Percentiles rank a stretch among this genome's conserved stretches.
Conservation (phyloP, 1,284 basidiomycete species). For the Microbotryum intermedium region DNA sequence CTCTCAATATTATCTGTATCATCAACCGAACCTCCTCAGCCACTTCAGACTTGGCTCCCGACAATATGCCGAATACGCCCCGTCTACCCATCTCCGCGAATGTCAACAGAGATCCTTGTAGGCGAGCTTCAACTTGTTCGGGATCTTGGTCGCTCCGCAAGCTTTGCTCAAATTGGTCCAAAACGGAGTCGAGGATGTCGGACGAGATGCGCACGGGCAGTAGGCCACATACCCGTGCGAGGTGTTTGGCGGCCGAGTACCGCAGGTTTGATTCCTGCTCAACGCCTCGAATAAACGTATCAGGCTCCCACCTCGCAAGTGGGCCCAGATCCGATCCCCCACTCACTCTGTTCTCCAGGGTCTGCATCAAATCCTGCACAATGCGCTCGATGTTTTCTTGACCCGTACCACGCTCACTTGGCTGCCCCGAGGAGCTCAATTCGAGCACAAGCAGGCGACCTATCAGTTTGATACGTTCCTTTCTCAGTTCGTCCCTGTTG, state of each 20-base stretch:
- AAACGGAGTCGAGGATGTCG: slow-evolving; percentile 72
- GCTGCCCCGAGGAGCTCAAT: background rate
- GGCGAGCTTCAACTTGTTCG: slow-evolving; percentile 65
- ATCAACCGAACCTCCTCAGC: slow-evolving; percentile 29
- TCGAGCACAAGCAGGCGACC: slow-evolving; percentile 19
- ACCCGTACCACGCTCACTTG: slow-evolving; percentile 52
- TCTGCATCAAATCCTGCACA: slow-evolving; percentile 64
- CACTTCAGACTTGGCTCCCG: slow-evolving; percentile 8
- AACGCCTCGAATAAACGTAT: background rate
- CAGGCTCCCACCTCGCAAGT: background rate
- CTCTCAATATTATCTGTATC: slow-evolving; percentile 22
- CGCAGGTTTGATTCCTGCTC: slow-evolving; percentile 84
- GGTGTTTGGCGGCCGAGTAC: slow-evolving; percentile 88
- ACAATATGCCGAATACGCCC: slow-evolving; percentile 59
- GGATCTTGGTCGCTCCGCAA: slow-evolving; percentile 51
- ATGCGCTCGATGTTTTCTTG: slow-evolving; percentile 70
- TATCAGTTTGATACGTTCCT: slow-evolving; percentile 14
- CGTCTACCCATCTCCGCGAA: slow-evolving; percentile 85
- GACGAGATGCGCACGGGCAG: slow-evolving; percentile 64
- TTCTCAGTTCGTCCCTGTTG: slow-evolving; percentile 1
- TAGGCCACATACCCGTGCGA: slow-evolving; percentile 74
- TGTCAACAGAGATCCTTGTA: slow-evolving; percentile 91
- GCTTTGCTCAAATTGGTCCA: slow-evolving; percentile 53
- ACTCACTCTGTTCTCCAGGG: slow-evolving; percentile 70
- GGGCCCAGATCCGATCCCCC: background rate